Base-by-base conservation (phyloP, 2,329 filamentous ascomycete species). In the Pseudocercospora cruenta region DNA sequence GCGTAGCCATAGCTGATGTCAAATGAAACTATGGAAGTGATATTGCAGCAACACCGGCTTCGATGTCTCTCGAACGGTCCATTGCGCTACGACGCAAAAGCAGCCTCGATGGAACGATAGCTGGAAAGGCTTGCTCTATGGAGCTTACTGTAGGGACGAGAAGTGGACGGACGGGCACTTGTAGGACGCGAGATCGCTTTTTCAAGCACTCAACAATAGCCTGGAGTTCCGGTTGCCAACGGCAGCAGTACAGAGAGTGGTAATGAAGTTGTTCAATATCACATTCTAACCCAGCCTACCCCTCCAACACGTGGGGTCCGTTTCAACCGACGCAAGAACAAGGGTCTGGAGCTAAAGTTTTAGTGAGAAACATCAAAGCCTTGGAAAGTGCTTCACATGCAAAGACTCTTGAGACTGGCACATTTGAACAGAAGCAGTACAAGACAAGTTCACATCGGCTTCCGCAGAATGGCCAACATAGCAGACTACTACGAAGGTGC, bases 51-150 rank as follows among this genome's bases (percentile, higher is more conserved):
- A 28, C 83, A 86, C 84, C 84, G 22, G 80, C 78, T 3, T 80
- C 77, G 39, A 14, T 43, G 39, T 26, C 26, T 26, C 26, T 26
- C 6, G 26, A 26, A 26, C 26, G 26, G 26, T 6, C 26, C 26
- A 26, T 3, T 26, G 26, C 26, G 26, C 26, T 26, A 26, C 26
- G 26, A 26, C 26, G 78, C 80, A 55, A 80, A 76, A 74, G 78
- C 39, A 85, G 83, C 33, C 76, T 86, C 9, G 84, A 85, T 70
- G 79, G 69, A 1, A 84, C 81, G 76, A 76, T 75, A 28, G 73
- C 67, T 62, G 83, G 77, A 61, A 80, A 74, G 26, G 74, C 76
- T 19, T 74, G 78, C 36, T 81, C 81, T 65, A 71, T 81, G 3
- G 74, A 81, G 1, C 22, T 58, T 12, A 28, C 51, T 16, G 49